Base-by-base conservation (phyloP, 2,329 filamentous ascomycete species). In the Fusarium temperatum region DNA sequence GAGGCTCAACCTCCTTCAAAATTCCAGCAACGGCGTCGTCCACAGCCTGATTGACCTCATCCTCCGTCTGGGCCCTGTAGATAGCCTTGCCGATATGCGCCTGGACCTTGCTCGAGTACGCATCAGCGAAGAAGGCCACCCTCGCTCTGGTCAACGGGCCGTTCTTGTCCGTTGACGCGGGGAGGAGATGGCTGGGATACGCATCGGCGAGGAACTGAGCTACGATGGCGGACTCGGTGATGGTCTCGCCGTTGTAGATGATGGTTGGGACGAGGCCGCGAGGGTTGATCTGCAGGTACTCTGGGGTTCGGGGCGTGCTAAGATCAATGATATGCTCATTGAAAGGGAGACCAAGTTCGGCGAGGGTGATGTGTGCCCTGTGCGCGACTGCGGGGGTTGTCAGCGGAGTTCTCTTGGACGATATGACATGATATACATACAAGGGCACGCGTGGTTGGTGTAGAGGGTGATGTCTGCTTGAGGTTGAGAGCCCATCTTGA, bases 241-340 rank as follows among this genome's bases (percentile, higher is more conserved):
- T 86, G 79, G 93, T 91, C 71, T 92, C 87, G 69, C 86, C 87
- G 71, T 90, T 87, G 84, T 92, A 92, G 30, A 88, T 87, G 63
- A 96, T 83, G 0, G 90, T 84, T 2, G 94, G 94, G 9, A 96
- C 93, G 7, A 95, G 89, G 20, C 94, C 94, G 64, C 93, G 90
- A 74, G 93, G 93, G 84, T 96, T 95, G 80, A 96, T 84, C 58
- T 91, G 85, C 14, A 96, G 88, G 80, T 96, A 96, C 85, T 91
- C 93, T 42, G 89, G 85, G 35, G 92, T 90, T 15, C 94, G 90
- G 0, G 94, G 93, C 15, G 82, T 87, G 75, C 84, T 82, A 53
- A 96, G 86, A 80, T 96, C 92, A 76, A 97, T 93, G 65, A 90
- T 89, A 68, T 93, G 90, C 74, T 94, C 91, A 65, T 93, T 90